phyloP scores from a whole-genome alignment of 257 asterid species.

The Solanum neorickii region DNA sequence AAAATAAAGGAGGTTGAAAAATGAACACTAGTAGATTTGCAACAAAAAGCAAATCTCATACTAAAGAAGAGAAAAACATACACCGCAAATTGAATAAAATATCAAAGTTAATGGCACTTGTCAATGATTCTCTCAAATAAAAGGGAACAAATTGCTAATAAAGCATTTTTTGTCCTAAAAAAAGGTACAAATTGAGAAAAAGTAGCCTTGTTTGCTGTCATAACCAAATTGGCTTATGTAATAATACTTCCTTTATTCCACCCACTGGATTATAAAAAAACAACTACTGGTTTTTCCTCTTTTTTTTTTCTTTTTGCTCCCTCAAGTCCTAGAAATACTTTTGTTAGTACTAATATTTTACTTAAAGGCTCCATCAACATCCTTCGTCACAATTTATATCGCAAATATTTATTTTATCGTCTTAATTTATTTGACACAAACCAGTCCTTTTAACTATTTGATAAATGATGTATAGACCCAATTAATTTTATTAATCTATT shows the following conservation, averaged over 20 bases:
- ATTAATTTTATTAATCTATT: neutral
- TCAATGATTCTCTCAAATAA: neutral
- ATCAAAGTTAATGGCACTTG: conserved; percentile 4
- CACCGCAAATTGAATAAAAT: neutral
- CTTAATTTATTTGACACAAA: neutral
- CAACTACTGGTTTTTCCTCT: conserved; percentile 3
- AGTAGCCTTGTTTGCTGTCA: neutral
- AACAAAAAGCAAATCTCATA: neutral
- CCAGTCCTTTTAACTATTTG: neutral
- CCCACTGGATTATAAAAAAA: conserved; percentile 23
- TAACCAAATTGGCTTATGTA: neutral
- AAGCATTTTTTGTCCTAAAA: neutral
- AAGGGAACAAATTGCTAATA: conserved; percentile 7
- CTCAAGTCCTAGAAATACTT: neutral
- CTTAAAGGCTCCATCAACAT: neutral
- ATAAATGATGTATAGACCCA: neutral
- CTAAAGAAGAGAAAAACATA: neutral
- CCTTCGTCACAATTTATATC: neutral
- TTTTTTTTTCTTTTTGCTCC: neutral
- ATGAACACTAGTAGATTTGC: neutral
- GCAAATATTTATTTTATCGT: too few relatives aligned
- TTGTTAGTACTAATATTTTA: neutral
- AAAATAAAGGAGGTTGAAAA: neutral
- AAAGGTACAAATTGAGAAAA: neutral
- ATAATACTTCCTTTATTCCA: conserved; percentile 7